Conservation (phyloP, 148 eudicot genomes). For the Rhododendron ferrugineum region DNA sequence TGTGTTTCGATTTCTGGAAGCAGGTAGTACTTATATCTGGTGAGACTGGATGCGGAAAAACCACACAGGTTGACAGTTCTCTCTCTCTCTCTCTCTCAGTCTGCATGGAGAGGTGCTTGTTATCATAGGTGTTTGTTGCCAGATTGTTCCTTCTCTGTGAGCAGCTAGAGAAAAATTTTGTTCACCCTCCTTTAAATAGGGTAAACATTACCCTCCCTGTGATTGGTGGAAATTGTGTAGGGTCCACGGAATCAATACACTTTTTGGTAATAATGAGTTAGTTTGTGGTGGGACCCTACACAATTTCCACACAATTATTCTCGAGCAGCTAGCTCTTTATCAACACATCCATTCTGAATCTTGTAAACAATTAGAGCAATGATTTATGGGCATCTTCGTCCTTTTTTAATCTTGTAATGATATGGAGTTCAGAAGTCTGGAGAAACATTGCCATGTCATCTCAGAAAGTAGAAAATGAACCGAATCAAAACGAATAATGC, state of each 20-base stretch:
- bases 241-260: no score
- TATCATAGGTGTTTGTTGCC: background rate
- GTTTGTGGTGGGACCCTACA: no score
- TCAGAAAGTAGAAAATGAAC: background rate
- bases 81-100: background rate
- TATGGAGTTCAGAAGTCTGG: background rate
- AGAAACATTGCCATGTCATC: background rate
- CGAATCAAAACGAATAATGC: background rate
- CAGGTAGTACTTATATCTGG: constrained; percentile 97
- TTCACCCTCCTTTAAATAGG: no score
- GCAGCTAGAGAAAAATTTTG: background rate
- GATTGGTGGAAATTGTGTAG: no score
- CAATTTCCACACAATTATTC: no score
- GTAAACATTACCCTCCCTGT: no score
- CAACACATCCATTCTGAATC: background rate
- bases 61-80: constrained; percentile 68
- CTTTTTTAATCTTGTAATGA: background rate
- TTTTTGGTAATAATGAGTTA: no score
- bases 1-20: constrained; percentile 15
- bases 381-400: background rate
- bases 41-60: constrained; percentile 98
- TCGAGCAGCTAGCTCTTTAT: background rate
- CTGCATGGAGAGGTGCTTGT: background rate
- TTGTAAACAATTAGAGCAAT: background rate
- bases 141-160: background rate